Percentiles rank a stretch among this genome's conserved stretches.
Conservation (phyloP, 1,284 basidiomycete genomes). For the Naganishia liquefaciens region DNA sequence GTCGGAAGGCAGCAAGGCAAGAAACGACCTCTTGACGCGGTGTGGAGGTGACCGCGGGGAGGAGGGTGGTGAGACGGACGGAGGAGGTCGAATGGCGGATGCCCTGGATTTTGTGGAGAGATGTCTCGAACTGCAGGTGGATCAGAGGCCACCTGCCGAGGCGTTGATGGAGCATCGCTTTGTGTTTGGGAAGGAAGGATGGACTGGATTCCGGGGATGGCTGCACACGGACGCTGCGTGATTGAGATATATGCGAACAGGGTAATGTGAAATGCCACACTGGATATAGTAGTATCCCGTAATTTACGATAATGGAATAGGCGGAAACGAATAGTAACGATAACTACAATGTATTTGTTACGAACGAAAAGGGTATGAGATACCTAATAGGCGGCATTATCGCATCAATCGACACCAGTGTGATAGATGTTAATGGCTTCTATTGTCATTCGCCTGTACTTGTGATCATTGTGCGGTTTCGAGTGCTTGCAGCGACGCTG, state of each 20-base stretch:
- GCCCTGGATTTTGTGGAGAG: constrained; percentile 50
- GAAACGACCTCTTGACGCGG: constrained; percentile 43
- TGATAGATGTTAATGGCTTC: too few species aligned
- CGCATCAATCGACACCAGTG: not conserved
- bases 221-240: not conserved
- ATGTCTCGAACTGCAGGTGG: constrained; percentile 47
- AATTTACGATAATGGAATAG: constrained; percentile 8
- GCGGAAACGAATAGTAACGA: not conserved
- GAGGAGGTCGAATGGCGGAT: constrained; percentile 48
- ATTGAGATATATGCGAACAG: not conserved
- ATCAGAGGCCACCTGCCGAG: constrained; percentile 49
- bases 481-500: too few species aligned
- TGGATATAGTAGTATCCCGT: constrained; percentile 16
- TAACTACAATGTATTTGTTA: not conserved
- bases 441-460: too few species aligned
- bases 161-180: constrained; percentile 47
- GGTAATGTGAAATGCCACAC: not conserved
- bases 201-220: constrained; percentile 50
- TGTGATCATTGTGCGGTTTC: too few species aligned
- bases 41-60: constrained; percentile 41
- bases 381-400: not conserved
- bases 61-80: constrained; percentile 49
- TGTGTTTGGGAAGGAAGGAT: constrained; percentile 45
- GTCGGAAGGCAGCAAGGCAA: constrained; percentile 44
- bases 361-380: not conserved